Evolutionary conservation across 305 asterid species (phyloP), one percentile per base, ranked within the genome.

Genomic region (Nicotiana rustica): DNA sequence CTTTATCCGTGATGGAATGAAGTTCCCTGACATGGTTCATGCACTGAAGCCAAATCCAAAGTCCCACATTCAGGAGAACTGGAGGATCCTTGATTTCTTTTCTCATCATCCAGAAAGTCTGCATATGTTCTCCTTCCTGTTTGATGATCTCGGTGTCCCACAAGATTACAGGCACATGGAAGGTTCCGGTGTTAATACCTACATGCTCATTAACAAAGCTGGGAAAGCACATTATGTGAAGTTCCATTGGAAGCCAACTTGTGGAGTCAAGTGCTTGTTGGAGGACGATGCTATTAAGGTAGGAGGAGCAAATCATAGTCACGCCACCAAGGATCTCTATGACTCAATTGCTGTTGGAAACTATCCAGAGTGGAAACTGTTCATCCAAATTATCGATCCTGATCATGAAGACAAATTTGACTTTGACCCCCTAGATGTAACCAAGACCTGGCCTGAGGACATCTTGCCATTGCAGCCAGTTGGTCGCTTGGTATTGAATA

Each of bases 241-340:
- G 81, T 95, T 95, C 86, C 98, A 94, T 79, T 95, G 99, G 99
- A 95, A 89, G 90, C 99, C 99, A n/a, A 95, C 99, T 41, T 95
- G 98, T 85, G 99, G 97, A 38, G 96, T 95, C 59, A 95, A 94
- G 84, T 89, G 91, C 84, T 90, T 95, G 60, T 81, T 91, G 85
- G 97, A 94, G 14, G 98, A 93, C 1, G 98, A 95, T 68, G 93
- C 96, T 33, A 67, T 90, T 67, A 90, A 85, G 84, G 91, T 95
- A 75, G 99, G 95, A 56, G 99, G 99, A 61, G 80, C 92, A 6
- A 95, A 95, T 78, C 99, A 95, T 83, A 95, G 99, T 85, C 99
- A 95, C 41, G 99, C 98, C 80, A 96, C 97, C 57, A 89, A 96
- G 87, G 99, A 96, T 87, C 98, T 96, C 77, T 93, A 92, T 47